Percentiles rank a stretch among this genome's conserved stretches.
These are phyloP conservation scores for Drosera spatulata DNA, from an alignment of 179 eudicot species.

Conservation along the genomic window DNA sequence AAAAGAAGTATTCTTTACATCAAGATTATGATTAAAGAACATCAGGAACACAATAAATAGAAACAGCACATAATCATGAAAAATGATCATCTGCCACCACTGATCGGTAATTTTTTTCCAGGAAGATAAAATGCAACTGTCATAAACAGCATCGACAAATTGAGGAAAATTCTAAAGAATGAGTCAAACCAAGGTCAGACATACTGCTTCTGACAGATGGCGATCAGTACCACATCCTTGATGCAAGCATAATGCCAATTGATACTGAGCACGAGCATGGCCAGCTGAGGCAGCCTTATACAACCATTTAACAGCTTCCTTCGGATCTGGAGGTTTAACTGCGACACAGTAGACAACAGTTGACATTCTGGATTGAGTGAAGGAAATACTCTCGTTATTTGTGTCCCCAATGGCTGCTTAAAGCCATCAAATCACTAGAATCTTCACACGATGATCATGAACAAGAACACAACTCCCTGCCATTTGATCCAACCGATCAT, in stretches of 20 bases:
- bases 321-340: slow-evolving; percentile 47
- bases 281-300: slow-evolving; percentile 55
- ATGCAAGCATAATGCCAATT: slow-evolving; percentile 78
- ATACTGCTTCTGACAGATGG: slow-evolving; percentile 56
- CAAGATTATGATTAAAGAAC: too few relatives aligned
- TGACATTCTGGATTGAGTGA: too few relatives aligned
- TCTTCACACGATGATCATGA: too few relatives aligned
- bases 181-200: background rate
- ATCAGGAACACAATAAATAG: too few relatives aligned
- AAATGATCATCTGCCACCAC: background rate
- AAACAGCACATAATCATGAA: slow-evolving; percentile 4
- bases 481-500: too few relatives aligned
- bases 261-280: slow-evolving; percentile 86
- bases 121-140: background rate
- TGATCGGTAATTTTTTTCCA: background rate
- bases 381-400: too few relatives aligned
- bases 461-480: too few relatives aligned
- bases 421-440: too few relatives aligned
- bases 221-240: slow-evolving; percentile 51
- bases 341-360: too few relatives aligned
- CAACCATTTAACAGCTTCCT: slow-evolving; percentile 73
- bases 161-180: background rate
- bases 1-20: too few relatives aligned
- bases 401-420: too few relatives aligned
- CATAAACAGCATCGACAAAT: background rate